These are phyloP conservation scores for Hydrangea macrophylla DNA, from an alignment of 148 eudicot species.

Conservation along the genomic window DNA sequence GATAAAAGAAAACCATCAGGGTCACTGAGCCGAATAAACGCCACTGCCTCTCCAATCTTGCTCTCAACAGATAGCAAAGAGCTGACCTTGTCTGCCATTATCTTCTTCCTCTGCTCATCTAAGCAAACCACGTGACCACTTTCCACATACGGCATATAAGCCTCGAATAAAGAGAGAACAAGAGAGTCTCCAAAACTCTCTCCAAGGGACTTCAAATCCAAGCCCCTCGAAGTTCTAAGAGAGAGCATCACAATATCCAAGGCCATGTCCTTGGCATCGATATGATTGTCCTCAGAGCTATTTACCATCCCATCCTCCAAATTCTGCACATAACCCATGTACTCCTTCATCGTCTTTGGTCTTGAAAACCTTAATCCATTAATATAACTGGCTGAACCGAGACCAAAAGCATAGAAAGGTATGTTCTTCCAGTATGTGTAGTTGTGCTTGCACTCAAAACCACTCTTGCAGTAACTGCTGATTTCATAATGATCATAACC, in stretches of 20 bases:
- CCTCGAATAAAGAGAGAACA: slow-evolving; percentile 49
- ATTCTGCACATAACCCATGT: slow-evolving; percentile 51
- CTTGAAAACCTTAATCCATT: slow-evolving; percentile 76
- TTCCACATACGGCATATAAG: slow-evolving; percentile 56
- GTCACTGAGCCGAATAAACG: slow-evolving; percentile 75
- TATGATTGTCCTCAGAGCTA: slow-evolving; percentile 11
- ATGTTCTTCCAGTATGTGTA: slow-evolving; percentile 74
- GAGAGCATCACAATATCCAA: slow-evolving; percentile 88
- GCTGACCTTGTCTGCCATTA: slow-evolving; percentile 35
- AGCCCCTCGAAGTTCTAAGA: slow-evolving; percentile 77
- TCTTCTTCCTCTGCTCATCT: slow-evolving; percentile 49
- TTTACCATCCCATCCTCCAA: slow-evolving; percentile 48
- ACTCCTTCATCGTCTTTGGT: slow-evolving; percentile 74
- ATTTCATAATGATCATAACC: slow-evolving; percentile 86
- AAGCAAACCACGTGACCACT: slow-evolving; percentile 79
- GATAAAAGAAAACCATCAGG: slow-evolving; percentile 95
- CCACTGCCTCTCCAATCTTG: slow-evolving; percentile 25
- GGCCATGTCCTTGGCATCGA: slow-evolving; percentile 59
- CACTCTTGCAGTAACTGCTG: slow-evolving; percentile 79
- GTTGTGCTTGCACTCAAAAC: slow-evolving; percentile 86
- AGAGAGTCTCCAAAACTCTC: slow-evolving; percentile 59
- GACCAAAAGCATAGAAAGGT: slow-evolving; percentile 76
- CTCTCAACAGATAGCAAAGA: slow-evolving; percentile 39
- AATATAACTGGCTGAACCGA: slow-evolving; percentile 85
- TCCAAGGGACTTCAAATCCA: slow-evolving; percentile 55